Conservation (phyloP, 1,284 basidiomycete species). For the Papiliotrema nemorosa region DNA sequence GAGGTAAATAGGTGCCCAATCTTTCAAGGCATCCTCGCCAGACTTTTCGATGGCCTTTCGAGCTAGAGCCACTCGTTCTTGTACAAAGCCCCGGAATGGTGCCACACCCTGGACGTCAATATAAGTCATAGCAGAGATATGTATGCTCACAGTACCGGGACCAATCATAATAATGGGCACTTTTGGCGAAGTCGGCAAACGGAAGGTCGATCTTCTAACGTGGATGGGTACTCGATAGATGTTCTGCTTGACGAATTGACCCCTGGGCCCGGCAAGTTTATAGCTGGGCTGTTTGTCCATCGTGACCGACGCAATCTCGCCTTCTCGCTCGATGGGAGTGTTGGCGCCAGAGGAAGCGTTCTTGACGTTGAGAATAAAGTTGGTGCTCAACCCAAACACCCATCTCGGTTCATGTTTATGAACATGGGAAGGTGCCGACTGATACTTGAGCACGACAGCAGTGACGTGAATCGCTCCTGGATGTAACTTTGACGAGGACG, state of each 20-base stretch:
- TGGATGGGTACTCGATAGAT: slow-evolving; percentile 87
- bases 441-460: slow-evolving; percentile 87
- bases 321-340: slow-evolving; percentile 46
- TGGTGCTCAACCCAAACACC: slow-evolving; percentile 83
- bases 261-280: slow-evolving; percentile 81
- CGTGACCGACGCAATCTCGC: slow-evolving; percentile 31
- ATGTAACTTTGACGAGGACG: slow-evolving; percentile 88
- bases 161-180: slow-evolving; percentile 99
- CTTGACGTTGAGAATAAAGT: slow-evolving; percentile 89
- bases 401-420: slow-evolving; percentile 54
- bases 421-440: slow-evolving; percentile 59
- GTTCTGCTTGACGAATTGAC: slow-evolving; percentile 63
- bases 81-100: slow-evolving; percentile 96
- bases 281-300: slow-evolving; percentile 62
- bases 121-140: neutral
- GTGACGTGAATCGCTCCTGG: slow-evolving; percentile 90
- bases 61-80: slow-evolving; percentile 93
- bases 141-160: slow-evolving; percentile 9
- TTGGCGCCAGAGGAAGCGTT: slow-evolving; percentile 59
- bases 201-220: slow-evolving; percentile 92
- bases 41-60: slow-evolving; percentile 91
- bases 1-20: slow-evolving; percentile 91
- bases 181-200: slow-evolving; percentile 94
- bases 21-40: slow-evolving; percentile 77
- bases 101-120: slow-evolving; percentile 71